phyloP scores from a whole-genome alignment of 2,329 filamentous ascomycete genomes.

The Phialophora chinensis region DNA sequence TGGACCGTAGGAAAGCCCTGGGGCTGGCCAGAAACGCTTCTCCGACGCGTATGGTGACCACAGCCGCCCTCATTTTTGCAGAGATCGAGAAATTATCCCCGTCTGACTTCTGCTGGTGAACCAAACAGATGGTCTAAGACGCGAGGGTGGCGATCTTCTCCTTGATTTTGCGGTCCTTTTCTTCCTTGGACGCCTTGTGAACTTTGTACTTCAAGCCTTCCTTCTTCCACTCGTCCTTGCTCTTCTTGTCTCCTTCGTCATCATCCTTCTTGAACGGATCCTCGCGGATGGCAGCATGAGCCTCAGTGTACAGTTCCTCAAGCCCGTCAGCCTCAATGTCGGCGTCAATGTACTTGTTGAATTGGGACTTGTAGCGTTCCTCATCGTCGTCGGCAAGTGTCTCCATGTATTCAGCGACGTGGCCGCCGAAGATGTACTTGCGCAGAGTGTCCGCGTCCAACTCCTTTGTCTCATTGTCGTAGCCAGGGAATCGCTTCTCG shows the following conservation, averaged over 20 bases:
- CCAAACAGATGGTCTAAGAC: conserved; percentile 44
- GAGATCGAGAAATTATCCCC: background rate
- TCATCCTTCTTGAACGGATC: conserved; percentile 95
- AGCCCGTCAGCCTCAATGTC: conserved; percentile 95
- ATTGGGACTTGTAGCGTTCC: conserved; percentile 99
- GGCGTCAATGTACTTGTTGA: conserved; percentile 96
- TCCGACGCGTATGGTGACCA: background rate
- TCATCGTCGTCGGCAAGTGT: conserved; percentile 98
- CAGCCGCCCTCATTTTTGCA: background rate
- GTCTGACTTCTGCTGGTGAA: background rate
- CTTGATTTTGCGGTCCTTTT: conserved; percentile 85
- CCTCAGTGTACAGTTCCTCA: conserved; percentile 94
- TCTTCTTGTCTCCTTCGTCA: conserved; percentile 81
- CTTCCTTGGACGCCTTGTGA: conserved; percentile 77
- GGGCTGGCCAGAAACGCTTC: background rate
- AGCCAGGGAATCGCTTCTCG: conserved; percentile 99
- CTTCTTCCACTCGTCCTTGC: conserved; percentile 94
- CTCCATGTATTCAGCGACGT: conserved; percentile 99
- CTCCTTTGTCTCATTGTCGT: conserved; percentile 96
- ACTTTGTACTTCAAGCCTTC: conserved; percentile 89
- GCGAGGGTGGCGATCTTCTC: conserved; percentile 84
- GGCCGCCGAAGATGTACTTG: conserved; percentile 98
- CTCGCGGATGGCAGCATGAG: conserved; percentile 95
- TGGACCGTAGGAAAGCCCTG: background rate
- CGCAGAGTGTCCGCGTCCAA: conserved; percentile 95